Percentiles rank a stretch among this genome's conserved stretches.
phyloP scores from a whole-genome alignment of 176 grass and related monocot species.

The Hordeum marinum region DNA sequence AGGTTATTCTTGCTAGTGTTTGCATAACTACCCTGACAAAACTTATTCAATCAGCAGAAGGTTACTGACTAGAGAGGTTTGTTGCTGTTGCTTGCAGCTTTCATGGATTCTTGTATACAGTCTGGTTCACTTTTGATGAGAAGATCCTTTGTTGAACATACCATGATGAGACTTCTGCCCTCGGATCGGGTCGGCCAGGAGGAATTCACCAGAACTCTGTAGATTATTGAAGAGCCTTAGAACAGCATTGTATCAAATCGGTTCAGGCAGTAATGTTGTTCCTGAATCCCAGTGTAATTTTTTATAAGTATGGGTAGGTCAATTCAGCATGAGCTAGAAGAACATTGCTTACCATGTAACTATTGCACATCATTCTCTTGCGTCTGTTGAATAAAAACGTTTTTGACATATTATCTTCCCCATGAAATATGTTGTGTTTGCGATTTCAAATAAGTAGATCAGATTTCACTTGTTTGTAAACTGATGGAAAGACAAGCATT shows the following conservation, averaged over 20 bases:
- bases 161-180: neutral
- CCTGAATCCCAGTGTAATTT: slow-evolving; percentile 36
- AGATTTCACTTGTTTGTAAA: neutral
- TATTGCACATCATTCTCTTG: neutral
- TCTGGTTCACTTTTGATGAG: slow-evolving; percentile 78
- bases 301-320: slow-evolving; percentile 12
- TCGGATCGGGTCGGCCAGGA: neutral
- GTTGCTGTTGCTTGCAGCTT: slow-evolving; percentile 56
- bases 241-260: slow-evolving; percentile 22
- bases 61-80: neutral
- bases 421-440: neutral
- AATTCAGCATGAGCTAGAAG: slow-evolving; percentile 14
- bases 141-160: slow-evolving; percentile 20
- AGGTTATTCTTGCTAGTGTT: neutral
- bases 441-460: neutral
- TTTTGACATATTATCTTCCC: neutral
- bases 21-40: neutral
- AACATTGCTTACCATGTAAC: neutral
- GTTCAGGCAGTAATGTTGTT: neutral
- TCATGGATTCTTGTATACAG: slow-evolving; percentile 90
- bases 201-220: neutral
- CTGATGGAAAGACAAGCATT: too few species aligned
- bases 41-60: neutral
- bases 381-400: neutral
- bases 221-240: slow-evolving; percentile 37